Base-by-base conservation (phyloP, 352 stramenopile species). In the Plasmopara viticola region DNA sequence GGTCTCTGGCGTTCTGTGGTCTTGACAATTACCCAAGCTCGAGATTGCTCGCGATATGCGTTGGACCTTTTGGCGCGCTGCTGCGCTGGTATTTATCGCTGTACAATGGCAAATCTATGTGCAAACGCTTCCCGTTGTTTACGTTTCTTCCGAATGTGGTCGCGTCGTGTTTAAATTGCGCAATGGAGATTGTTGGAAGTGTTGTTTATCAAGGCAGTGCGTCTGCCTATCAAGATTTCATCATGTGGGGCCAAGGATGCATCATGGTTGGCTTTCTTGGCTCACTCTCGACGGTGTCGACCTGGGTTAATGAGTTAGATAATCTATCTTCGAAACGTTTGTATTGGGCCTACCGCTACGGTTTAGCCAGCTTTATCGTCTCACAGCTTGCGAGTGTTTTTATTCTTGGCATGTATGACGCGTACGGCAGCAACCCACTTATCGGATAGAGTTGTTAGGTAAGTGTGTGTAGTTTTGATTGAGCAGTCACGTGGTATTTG, bases 281-380 rank as follows among this genome's bases (percentile, higher is more conserved):
- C n/a, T 87, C 76, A 29, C 64, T 87, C 28, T 87, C 76, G 34
- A 87, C 76, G 3, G 76, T 87, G 8, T 87, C 76, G 12, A 81
- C 73, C 28, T 87, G 76, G 76, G 64, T 85, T 28, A 71, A 81
- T 48, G 76, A 87, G 46, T 51, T 87, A 13, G 63, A 87, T 51
- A 47, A 28, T 28, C 62, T 87, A 18, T 70, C 69, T 18, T 78
- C 69, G 12, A 64, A 66, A 17, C 63, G 64, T 44, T 46, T 81
- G 38, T 70, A 64, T 17, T 82, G 58, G 52, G 71, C 74, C n/a
- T 84, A 84, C 42, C 67, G 67, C 39, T 84, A 84, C 25, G 72
- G 66, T n/a, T 9, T 78, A 6, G 46, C 44, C 37, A 84, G 72
- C 43, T 48, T 84, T 38, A 48, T 80, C 34, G 46, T 79, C 55